Base-by-base conservation (phyloP, 1,284 basidiomycete genomes). In the Pholiota adiposa region DNA sequence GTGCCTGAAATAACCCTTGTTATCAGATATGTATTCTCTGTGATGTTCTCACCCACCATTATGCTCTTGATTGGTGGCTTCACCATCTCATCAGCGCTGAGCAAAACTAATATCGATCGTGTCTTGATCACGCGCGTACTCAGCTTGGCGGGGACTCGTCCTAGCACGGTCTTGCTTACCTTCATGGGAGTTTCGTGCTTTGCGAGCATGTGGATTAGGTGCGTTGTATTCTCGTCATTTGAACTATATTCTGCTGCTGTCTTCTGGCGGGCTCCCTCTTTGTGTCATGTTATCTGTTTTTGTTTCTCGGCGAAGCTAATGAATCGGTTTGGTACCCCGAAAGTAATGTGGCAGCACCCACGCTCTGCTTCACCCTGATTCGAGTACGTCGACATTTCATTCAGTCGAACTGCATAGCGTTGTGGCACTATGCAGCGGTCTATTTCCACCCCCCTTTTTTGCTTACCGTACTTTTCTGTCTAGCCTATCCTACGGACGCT, bases 171-270 rank as follows among this genome's bases (percentile, higher is more conserved):
- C 1, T 79, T 99, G 16, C 83, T 99, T 38, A 92, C 95, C 0
- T 94, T 98, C 75, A 99, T 99, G 97, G 87, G 83, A 40, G 96
- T 99, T 4, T 93, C 96, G 0, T 98, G 96, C 71, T 99, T 99
- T 72, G 96, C 97, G 1, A 95, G 93, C 73, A 99, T 98, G 97
- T 99, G 96, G 97, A 98, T 99, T 69, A 92, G 89, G 84, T 93
- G 73, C 59, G 81, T 70, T 62, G 70, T 72, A 58, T 66, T 75
- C 53, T 73, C 72, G 33, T 44, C 11, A 19, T 41, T 46, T 51
- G 33, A 16, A 46, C 29, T 23, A 48, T 34, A 48, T 16, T 41
- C 23, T 44, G 5, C 14, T 23, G 16, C 44, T 29, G 38, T 34
- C 40, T 50, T 48, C 53, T 54, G 31, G 40, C 44, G 41, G 29